Conservation (phyloP, 192 early-diverging fungal species). For the Coemansia sp. region DNA sequence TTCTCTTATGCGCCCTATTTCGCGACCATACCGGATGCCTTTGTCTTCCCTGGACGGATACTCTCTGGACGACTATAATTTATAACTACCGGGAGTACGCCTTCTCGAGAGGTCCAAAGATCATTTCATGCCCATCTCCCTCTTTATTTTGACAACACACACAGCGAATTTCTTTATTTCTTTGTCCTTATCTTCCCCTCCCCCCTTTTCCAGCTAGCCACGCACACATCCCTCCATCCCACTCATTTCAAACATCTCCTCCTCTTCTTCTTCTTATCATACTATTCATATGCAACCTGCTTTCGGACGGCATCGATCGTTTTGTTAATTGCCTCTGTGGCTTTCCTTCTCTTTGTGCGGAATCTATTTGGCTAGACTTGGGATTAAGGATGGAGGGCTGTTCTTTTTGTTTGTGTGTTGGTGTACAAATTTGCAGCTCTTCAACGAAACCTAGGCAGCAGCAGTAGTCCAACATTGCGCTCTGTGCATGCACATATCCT, state of each 20-base stretch:
- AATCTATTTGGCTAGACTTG: conserved; percentile 9
- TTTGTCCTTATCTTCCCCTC: background rate
- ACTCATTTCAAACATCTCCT: background rate
- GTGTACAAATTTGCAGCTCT: conserved; percentile 5
- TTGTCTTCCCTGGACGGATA: conserved; percentile 35
- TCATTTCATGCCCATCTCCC: background rate
- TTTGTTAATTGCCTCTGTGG: background rate
- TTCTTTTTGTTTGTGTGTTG: conserved; percentile 5
- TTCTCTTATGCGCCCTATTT: conserved; percentile 34
- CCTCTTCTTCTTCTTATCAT: conserved; percentile 5
- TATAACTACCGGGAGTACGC: conserved; percentile 3
- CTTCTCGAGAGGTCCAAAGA: background rate
- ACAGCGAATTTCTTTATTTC: conserved; percentile 2
- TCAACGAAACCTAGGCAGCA: background rate
- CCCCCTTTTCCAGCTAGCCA: background rate
- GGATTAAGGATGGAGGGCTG: conserved; percentile 6
- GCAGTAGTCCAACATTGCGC: conserved; percentile 2
- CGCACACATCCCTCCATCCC: background rate
- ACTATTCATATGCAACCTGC: background rate
- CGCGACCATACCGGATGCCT: conserved; percentile 29
- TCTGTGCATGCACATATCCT: background rate
- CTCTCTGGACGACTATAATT: conserved; percentile 45
- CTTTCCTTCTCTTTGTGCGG: conserved; percentile 8
- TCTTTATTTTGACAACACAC: background rate
- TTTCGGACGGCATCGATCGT: background rate